Evolutionary conservation across 176 grass and related monocot species (phyloP).

Genomic region (Aegilops bicornis): DNA sequence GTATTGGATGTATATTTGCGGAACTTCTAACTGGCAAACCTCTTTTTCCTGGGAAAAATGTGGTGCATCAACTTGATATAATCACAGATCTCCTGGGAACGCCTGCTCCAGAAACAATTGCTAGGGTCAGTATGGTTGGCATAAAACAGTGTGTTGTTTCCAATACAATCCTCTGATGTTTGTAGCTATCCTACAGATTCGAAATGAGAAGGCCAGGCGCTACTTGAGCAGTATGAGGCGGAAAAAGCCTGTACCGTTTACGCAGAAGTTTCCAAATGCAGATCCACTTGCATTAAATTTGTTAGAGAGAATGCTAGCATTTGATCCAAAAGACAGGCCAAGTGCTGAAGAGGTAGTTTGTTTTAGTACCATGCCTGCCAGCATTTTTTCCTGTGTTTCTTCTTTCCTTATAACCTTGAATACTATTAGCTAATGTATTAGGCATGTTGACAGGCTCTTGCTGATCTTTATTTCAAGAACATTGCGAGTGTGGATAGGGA

Average conservation of each 20-base stretch:
- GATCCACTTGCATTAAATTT: slow-evolving; percentile 71
- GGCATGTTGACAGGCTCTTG: slow-evolving; percentile 64
- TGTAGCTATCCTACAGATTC: slow-evolving; percentile 48
- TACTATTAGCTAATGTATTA: slow-evolving; percentile 27
- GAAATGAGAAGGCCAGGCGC: slow-evolving; percentile 94
- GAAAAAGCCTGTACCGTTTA: slow-evolving; percentile 70
- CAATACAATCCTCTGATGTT: background rate
- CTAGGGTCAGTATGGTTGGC: slow-evolving; percentile 57
- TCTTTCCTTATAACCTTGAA: slow-evolving; percentile 13
- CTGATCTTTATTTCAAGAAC: slow-evolving; percentile 95
- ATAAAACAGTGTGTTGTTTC: background rate
- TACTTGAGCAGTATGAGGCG: slow-evolving; percentile 91
- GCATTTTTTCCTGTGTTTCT: slow-evolving; percentile 9
- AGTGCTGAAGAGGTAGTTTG: slow-evolving; percentile 79
- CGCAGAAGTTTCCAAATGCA: slow-evolving; percentile 80
- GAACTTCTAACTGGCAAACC: slow-evolving; percentile 91
- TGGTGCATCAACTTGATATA: slow-evolving; percentile 92
- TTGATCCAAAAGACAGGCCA: slow-evolving; percentile 94
- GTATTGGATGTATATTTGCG: slow-evolving; percentile 95
- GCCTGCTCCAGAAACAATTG: slow-evolving; percentile 82
- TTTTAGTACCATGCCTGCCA: background rate
- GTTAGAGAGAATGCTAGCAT: slow-evolving; percentile 84
- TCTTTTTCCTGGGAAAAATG: slow-evolving; percentile 97
- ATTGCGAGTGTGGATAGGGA: slow-evolving; percentile 91
- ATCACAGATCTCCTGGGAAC: slow-evolving; percentile 95